Conservation (phyloP, 139 green algal species). For the Picochlorum sp. region DNA sequence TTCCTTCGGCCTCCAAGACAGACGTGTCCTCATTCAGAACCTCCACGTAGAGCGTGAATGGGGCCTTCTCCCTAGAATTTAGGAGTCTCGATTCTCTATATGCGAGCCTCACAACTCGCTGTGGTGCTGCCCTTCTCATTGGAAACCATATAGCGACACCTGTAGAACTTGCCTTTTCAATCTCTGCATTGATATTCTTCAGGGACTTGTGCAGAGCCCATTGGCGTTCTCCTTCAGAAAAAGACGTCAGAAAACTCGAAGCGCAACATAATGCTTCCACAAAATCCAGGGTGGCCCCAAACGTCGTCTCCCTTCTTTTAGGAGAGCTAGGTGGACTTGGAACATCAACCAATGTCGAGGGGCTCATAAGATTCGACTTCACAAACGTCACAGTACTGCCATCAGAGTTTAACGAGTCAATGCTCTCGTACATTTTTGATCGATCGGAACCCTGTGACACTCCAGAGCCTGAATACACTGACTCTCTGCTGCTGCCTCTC, state of each 20-base stretch:
- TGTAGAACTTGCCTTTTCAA: conserved; percentile 44
- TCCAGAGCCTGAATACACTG: not conserved
- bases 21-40: conserved; percentile 45
- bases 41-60: conserved; percentile 76
- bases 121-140: conserved; percentile 47
- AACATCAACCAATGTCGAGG: conserved; percentile 1
- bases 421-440: not conserved
- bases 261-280: conserved; percentile 88
- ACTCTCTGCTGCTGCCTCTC: no score
- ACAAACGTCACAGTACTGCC: not conserved
- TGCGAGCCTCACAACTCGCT: conserved; percentile 77
- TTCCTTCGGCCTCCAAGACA: not conserved
- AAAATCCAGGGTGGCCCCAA: conserved; percentile 92
- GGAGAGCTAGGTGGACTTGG: conserved; percentile 47
- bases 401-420: no score
- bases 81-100: conserved; percentile 76
- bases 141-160: conserved; percentile 79
- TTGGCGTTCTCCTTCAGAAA: conserved; percentile 45
- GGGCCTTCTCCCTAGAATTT: conserved; percentile 73
- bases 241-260: conserved; percentile 57
- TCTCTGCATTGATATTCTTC: conserved; percentile 60
- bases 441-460: not conserved
- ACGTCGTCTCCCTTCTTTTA: conserved; percentile 64
- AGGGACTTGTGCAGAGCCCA: conserved; percentile 41
- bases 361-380: not conserved